These are phyloP conservation scores for Saccharum hybrid DNA, from an alignment of 202 grass and related monocot species.

Conservation along the genomic window DNA sequence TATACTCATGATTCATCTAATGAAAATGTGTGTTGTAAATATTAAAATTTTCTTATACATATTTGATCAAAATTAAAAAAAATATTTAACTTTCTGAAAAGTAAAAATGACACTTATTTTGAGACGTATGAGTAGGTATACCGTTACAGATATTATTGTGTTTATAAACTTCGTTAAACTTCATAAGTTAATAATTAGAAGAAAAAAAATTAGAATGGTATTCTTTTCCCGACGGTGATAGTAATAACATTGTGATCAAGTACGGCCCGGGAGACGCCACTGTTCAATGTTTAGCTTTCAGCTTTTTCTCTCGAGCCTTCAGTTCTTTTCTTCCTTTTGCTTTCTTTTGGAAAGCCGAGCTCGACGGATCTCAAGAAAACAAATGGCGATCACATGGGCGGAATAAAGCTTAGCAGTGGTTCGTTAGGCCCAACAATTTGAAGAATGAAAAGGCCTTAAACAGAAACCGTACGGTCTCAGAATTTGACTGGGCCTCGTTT, in stretches of 20 bases:
- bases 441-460: neutral
- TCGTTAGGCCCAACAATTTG: neutral
- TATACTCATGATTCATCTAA: too few relatives aligned
- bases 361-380: too few relatives aligned
- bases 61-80: too few relatives aligned
- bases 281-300: neutral
- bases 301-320: neutral
- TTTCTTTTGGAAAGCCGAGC: neutral
- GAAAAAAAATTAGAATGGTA: neutral
- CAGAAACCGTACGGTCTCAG: too few relatives aligned
- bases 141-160: too few relatives aligned
- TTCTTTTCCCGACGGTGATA: neutral
- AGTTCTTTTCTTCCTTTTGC: neutral
- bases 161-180: too few relatives aligned
- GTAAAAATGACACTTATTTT: too few relatives aligned
- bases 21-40: too few relatives aligned
- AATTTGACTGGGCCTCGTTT: neutral
- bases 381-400: neutral
- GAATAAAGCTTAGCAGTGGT: neutral
- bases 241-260: neutral
- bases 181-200: too few relatives aligned
- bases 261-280: neutral
- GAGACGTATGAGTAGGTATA: too few relatives aligned
- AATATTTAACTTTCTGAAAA: too few relatives aligned
- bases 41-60: too few relatives aligned